phyloP scores from a whole-genome alignment of 2,329 filamentous ascomycete genomes.

The Madurella mycetomatis region DNA sequence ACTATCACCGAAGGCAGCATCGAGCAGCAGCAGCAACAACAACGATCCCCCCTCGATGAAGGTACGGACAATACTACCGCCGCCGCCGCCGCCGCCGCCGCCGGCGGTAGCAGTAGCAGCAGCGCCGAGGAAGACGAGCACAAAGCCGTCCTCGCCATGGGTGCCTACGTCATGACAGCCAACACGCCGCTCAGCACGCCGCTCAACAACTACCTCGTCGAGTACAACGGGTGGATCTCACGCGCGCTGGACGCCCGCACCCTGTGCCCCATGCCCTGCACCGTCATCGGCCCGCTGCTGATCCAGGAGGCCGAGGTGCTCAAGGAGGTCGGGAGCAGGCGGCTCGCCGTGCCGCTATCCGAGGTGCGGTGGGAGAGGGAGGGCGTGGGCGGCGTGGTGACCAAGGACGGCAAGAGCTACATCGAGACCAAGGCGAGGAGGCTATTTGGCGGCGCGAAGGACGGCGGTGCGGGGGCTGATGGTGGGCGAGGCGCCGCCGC shows the following conservation, averaged over 20 bases:
- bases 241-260: conserved; percentile 69
- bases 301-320: conserved; percentile 75
- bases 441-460: conserved; percentile 28
- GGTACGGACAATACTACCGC: not conserved
- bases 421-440: conserved; percentile 49
- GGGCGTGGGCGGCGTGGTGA: conserved; percentile 59
- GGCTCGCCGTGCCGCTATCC: conserved; percentile 80
- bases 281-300: conserved; percentile 68
- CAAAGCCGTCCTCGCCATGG: conserved; percentile 61
- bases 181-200: conserved; percentile 78
- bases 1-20: conserved; percentile 22
- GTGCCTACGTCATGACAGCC: conserved; percentile 76
- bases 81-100: not conserved
- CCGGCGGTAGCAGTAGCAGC: not conserved
- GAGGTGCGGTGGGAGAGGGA: conserved; percentile 86
- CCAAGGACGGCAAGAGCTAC: conserved; percentile 57
- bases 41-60: not conserved
- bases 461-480: conserved; percentile 14
- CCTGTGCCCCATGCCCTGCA: conserved; percentile 72
- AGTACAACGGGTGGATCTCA: conserved; percentile 79
- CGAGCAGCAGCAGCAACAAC: conserved; percentile 30
- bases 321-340: conserved; percentile 63
- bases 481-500: conserved; percentile 27
- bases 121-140: conserved; percentile 51
- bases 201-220: conserved; percentile 74